Conservation (phyloP, 257 asterid species). For the Scutellaria barbata region DNA sequence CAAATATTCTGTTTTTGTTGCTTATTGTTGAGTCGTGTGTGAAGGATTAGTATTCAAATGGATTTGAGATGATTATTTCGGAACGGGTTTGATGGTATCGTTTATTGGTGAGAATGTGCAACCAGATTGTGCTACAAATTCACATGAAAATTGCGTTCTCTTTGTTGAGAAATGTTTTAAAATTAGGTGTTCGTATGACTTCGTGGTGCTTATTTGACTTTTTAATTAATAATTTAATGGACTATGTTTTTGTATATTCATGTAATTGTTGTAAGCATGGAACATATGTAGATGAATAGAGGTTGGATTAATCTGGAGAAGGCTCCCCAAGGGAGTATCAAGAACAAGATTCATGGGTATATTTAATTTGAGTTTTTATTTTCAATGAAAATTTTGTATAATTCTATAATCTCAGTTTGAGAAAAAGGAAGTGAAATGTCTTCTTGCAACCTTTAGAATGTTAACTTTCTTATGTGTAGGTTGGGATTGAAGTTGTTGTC, state of each 20-base stretch:
- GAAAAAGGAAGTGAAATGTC: constrained; percentile 12
- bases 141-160: background rate
- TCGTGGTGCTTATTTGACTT: background rate
- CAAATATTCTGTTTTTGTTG: background rate
- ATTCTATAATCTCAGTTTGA: constrained; percentile 9
- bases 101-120: background rate
- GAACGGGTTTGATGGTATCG: background rate
- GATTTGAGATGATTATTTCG: background rate
- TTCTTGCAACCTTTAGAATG: constrained; percentile 8
- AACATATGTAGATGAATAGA: constrained; percentile 72
- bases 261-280: constrained; percentile 34
- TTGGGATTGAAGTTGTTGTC: constrained; percentile 85
- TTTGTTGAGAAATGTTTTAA: constrained; percentile 5
- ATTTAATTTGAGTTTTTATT: constrained; percentile 18
- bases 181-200: background rate
- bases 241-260: constrained; percentile 26
- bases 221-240: constrained; percentile 3
- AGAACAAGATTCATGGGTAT: constrained; percentile 88
- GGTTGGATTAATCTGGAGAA: constrained; percentile 85
- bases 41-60: constrained; percentile 17
- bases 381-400: constrained; percentile 2
- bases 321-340: constrained; percentile 80
- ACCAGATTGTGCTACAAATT: background rate
- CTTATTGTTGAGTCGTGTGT: constrained; percentile 7
- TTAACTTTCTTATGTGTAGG: constrained; percentile 47